A percentile compares a stretch with the other conserved stretches of the same genome.
Evolutionary conservation across 2,329 filamentous ascomycete genomes (phyloP).

Genomic region (Cladosporium sp.): DNA sequence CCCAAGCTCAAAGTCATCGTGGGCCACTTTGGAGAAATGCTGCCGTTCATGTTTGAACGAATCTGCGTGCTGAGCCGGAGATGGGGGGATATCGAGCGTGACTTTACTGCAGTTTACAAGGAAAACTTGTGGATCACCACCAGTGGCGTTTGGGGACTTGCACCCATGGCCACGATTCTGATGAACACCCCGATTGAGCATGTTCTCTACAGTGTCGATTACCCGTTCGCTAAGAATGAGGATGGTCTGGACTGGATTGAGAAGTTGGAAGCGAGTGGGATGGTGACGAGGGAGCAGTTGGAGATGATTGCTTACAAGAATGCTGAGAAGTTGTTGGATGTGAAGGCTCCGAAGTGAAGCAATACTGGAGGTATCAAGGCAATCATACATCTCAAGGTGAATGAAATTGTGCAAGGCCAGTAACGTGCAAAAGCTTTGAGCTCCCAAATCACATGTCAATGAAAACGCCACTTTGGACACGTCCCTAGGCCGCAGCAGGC

Average conservation of each 20-base stretch:
- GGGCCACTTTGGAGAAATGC: slow-evolving; percentile 59
- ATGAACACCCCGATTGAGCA: slow-evolving; percentile 45
- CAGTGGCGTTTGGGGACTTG: slow-evolving; percentile 55
- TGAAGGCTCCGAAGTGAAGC: slow-evolving; percentile 29
- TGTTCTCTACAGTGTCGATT: slow-evolving; percentile 61
- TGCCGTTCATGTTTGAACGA: slow-evolving; percentile 59
- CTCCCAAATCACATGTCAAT: background rate
- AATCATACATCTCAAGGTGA: background rate
- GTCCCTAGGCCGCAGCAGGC: background rate
- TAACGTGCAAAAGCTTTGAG: background rate
- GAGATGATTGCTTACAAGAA: slow-evolving; percentile 54
- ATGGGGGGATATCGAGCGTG: slow-evolving; percentile 38
- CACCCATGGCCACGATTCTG: slow-evolving; percentile 49
- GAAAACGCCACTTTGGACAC: background rate
- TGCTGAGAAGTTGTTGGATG: slow-evolving; percentile 49
- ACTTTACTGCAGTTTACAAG: slow-evolving; percentile 45
- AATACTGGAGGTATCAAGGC: background rate
- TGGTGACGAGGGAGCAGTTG: slow-evolving; percentile 53
- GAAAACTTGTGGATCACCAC: slow-evolving; percentile 63
- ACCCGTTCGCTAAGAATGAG: slow-evolving; percentile 56
- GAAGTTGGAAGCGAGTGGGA: slow-evolving; percentile 51
- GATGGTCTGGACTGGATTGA: slow-evolving; percentile 53
- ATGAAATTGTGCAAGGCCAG: background rate
- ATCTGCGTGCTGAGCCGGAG: slow-evolving; percentile 36
- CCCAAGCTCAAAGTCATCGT: slow-evolving; percentile 57